Evolutionary conservation across 768 basidiomycete species (phyloP), one percentile per base, ranked within the genome.

Genomic region (Pisolithus orientalis): DNA sequence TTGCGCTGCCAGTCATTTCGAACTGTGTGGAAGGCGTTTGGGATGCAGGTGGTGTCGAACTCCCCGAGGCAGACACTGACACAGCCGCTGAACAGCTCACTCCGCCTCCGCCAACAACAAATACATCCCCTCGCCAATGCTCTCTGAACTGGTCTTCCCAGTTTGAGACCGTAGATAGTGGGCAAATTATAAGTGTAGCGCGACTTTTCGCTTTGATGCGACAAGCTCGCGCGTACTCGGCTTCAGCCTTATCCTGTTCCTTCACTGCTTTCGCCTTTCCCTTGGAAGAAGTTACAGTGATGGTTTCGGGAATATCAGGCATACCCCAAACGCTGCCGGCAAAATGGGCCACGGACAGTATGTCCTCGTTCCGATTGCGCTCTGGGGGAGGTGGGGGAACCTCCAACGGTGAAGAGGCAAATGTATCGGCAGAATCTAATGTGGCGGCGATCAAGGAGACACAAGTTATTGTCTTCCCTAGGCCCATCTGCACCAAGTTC

Each of bases 111-210:
- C 94, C 93, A 50, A 87, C 76, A 39, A 96, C 86, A 24, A 76
- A 75, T 3, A 96, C 93, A 50, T 85, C 81, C 7, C 94, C 94
- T 57, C 80, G 81, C 94, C 94, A 97, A 66, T 99, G 96, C 65
- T 99, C 96, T 53, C 87, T 82, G 63, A 99, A 92, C 68, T 99
- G 96, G 52, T 95, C 92, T 71, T 99, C 96, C 96, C 96, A 99
- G 63, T 98, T 98, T 45, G 90, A 84, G 2, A 99, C 93, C 5
- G 96, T 99, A 10, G 92, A 94, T 37, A 99, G 76, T 6, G 96
- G 96, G 62, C 96, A 98, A 28, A 99, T 80, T 61, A 99, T 91
- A n/a, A 99, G 72, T 6, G 96, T 97, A 17, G 88, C 96, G 32
- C 93, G 83, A 60, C 87, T 90, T 59, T 83, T 86, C 34, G 77